Evolutionary conservation across 2,329 filamentous ascomycete species (phyloP).

Genomic region (Fusarium sterilihyphosum): DNA sequence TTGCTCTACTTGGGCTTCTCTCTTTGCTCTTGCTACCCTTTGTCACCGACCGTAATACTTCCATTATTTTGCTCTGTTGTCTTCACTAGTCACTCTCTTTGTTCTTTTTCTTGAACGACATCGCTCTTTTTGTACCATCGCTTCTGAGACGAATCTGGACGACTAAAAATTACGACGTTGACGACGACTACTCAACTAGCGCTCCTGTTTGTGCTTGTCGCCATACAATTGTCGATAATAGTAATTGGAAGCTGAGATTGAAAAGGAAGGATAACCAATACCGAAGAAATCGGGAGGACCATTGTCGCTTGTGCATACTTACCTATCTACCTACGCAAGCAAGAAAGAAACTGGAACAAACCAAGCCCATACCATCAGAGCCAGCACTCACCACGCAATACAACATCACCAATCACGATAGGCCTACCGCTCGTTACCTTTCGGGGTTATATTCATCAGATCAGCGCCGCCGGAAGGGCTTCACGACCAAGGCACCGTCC

Average conservation of each 20-base stretch:
- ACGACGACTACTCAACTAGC: slow-evolving; percentile 32
- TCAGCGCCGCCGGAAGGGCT: slow-evolving; percentile 7
- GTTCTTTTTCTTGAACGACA: slow-evolving; percentile 2
- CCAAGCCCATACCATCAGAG: not conserved
- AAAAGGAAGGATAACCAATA: slow-evolving; percentile 10
- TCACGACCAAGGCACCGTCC: slow-evolving; percentile 19
- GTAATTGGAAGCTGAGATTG: slow-evolving; percentile 30
- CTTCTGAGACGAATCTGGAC: slow-evolving; percentile 28
- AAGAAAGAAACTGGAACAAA: not conserved
- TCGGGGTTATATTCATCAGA: slow-evolving; percentile 8
- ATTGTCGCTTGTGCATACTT: not conserved
- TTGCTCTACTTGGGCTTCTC: slow-evolving; percentile 21
- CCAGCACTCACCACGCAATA: slow-evolving; percentile 27
- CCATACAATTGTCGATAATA: slow-evolving; percentile 44
- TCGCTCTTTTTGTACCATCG: slow-evolving; percentile 22
- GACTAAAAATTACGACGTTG: slow-evolving; percentile 30
- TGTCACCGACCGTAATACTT: slow-evolving; percentile 29
- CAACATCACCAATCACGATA: slow-evolving; percentile 27
- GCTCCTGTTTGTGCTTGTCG: slow-evolving; percentile 37
- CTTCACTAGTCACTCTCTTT: slow-evolving; percentile 26
- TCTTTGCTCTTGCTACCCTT: slow-evolving; percentile 5
- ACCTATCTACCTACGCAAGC: not conserved
- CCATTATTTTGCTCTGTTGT: slow-evolving; percentile 10
- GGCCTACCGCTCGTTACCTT: slow-evolving; percentile 27
- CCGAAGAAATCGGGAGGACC: slow-evolving; percentile 3